A percentile compares a stretch with the other conserved stretches of the same genome.
Evolutionary conservation across 495 filamentous ascomycete species (phyloP).

Genomic region (Penicillium ucsense): DNA sequence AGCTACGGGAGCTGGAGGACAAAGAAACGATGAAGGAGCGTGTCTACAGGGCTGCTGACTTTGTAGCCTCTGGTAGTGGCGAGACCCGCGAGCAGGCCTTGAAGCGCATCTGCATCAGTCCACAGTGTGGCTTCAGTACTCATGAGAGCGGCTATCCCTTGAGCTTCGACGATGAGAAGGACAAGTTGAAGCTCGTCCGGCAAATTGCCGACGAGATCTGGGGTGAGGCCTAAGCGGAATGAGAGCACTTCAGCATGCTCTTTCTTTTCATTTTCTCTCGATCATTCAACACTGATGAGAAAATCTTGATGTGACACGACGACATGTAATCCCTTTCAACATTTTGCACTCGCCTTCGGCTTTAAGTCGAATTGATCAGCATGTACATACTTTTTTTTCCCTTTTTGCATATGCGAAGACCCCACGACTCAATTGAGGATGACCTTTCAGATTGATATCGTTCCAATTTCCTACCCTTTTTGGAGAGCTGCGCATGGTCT

Average conservation of each 20-base stretch:
- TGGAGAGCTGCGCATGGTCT: too few relatives aligned
- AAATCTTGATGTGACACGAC: constrained; percentile 8
- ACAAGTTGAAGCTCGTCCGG: constrained; percentile 40
- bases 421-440: too few relatives aligned
- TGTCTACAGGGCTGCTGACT: constrained; percentile 49
- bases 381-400: not conserved
- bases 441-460: too few relatives aligned
- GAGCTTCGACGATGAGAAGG: constrained; percentile 48
- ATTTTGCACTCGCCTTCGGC: not conserved
- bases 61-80: constrained; percentile 42
- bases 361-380: not conserved
- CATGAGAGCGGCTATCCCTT: constrained; percentile 55
- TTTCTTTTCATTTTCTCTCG: constrained; percentile 3
- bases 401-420: not conserved
- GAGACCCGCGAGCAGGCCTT: constrained; percentile 37
- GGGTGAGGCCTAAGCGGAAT: constrained; percentile 13
- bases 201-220: constrained; percentile 42
- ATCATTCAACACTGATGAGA: constrained; percentile 12
- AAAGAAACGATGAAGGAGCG: constrained; percentile 49
- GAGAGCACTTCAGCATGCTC: not conserved
- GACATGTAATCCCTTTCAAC: constrained; percentile 6
- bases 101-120: constrained; percentile 52
- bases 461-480: too few relatives aligned
- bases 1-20: constrained; percentile 52
- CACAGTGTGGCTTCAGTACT: constrained; percentile 60